Conservation (phyloP, 2,329 filamentous ascomycete genomes). For the Microsporum audouinii region DNA sequence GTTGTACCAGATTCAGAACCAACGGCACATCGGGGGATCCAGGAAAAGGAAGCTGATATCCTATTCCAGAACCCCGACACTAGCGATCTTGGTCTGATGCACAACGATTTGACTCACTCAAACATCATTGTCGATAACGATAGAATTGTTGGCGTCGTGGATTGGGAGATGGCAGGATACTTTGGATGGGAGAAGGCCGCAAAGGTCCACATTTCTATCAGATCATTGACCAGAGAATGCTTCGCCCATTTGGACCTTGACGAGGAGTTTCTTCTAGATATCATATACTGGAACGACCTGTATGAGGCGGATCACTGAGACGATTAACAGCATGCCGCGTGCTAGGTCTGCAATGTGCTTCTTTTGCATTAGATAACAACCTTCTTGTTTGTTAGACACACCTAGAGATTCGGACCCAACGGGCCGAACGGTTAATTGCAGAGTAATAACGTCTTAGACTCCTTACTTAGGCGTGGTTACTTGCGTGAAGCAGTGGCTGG, state of each 20-base stretch:
- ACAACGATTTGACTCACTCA: slow-evolving; percentile 29
- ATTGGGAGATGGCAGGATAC: slow-evolving; percentile 31
- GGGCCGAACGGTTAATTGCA: too few relatives aligned
- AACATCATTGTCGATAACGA: slow-evolving; percentile 31
- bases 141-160: slow-evolving; percentile 28
- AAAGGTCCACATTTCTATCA: slow-evolving; percentile 23
- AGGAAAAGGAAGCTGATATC: background rate
- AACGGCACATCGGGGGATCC: background rate
- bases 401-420: background rate
- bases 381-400: background rate
- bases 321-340: background rate
- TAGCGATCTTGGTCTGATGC: slow-evolving; percentile 23
- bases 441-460: too few relatives aligned
- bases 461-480: too few relatives aligned
- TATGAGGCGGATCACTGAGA: background rate
- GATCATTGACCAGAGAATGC: background rate
- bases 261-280: background rate
- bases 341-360: background rate
- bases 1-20: background rate
- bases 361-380: background rate
- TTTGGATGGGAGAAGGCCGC: slow-evolving; percentile 27
- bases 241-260: background rate
- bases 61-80: background rate
- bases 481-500: too few relatives aligned
- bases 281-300: background rate